A percentile compares a stretch with the other conserved stretches of the same genome.
These are phyloP conservation scores for Ogataea hybrid DNA, from an alignment of 1,139 yeast genomes.

Conservation along the genomic window DNA sequence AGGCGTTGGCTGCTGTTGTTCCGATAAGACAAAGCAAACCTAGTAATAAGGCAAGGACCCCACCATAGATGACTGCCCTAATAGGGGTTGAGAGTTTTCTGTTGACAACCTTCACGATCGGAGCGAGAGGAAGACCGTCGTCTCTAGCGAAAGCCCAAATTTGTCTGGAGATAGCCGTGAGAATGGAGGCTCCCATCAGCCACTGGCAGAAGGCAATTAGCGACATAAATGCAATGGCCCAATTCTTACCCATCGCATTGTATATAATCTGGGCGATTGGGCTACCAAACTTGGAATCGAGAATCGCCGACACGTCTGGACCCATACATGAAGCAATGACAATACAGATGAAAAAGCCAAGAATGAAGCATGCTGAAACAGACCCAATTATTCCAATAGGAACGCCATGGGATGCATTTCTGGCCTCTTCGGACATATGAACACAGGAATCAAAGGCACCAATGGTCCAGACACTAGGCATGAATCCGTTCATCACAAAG, in stretches of 20 bases:
- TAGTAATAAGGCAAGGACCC: constrained; percentile 42
- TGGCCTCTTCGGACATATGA: constrained; percentile 72
- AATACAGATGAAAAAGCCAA: constrained; percentile 61
- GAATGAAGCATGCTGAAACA: constrained; percentile 55
- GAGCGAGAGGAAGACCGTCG: constrained; percentile 47
- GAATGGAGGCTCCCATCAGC: constrained; percentile 63
- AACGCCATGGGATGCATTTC: constrained; percentile 65
- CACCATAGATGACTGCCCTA: constrained; percentile 58
- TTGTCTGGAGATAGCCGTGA: constrained; percentile 51
- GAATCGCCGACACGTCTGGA: constrained; percentile 45
- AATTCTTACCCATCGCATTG: constrained; percentile 63
- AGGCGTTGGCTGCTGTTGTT: constrained; percentile 39
- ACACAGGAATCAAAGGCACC: constrained; percentile 73
- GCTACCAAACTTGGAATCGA: constrained; percentile 47
- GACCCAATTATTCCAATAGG: constrained; percentile 64
- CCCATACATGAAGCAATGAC: constrained; percentile 57
- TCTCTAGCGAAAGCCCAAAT: constrained; percentile 55
- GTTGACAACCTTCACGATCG: constrained; percentile 53
- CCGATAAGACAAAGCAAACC: constrained; percentile 39
- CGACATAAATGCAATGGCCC: constrained; percentile 69
- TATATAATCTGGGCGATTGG: constrained; percentile 66
- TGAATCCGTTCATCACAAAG: constrained; percentile 35
- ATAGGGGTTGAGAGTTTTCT: constrained; percentile 56
- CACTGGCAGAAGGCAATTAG: constrained; percentile 60
- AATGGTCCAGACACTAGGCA: constrained; percentile 67